Evolutionary conservation across 1,284 basidiomycete genomes (phyloP).

Genomic region (Gomphus bonarii): DNA sequence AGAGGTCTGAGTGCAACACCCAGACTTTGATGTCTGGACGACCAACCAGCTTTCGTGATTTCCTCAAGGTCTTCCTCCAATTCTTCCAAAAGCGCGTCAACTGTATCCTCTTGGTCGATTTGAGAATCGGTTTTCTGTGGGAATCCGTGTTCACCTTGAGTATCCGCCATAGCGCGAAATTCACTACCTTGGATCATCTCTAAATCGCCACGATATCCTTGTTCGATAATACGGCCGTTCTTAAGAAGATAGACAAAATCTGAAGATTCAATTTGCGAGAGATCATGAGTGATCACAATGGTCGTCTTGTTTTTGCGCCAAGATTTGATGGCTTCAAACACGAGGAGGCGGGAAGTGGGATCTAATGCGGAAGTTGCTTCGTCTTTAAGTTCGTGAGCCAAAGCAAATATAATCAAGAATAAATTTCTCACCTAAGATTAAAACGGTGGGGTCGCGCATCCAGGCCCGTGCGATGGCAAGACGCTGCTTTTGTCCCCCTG

Average conservation of each 20-base stretch:
- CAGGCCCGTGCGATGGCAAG: slow-evolving; percentile 85
- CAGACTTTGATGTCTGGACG: slow-evolving; percentile 28
- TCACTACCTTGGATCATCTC: slow-evolving; percentile 42
- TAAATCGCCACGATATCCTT: slow-evolving; percentile 77
- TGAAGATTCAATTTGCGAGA: slow-evolving; percentile 64
- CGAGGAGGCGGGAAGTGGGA: slow-evolving; percentile 75
- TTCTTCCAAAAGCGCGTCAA: slow-evolving; percentile 31
- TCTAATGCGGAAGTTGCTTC: slow-evolving; percentile 96
- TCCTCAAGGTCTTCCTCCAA: slow-evolving; percentile 27
- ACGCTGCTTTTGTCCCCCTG: slow-evolving; percentile 91
- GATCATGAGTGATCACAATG: slow-evolving; percentile 93
- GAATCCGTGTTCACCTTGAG: slow-evolving; percentile 38
- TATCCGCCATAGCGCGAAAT: slow-evolving; percentile 44
- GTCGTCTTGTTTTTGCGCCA: slow-evolving; percentile 85
- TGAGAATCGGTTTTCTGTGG: slow-evolving; percentile 27
- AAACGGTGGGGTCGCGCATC: slow-evolving; percentile 78
- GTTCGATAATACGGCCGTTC: slow-evolving; percentile 73
- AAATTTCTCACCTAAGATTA: slow-evolving; percentile 71
- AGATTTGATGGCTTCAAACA: slow-evolving; percentile 79
- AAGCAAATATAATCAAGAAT: slow-evolving; percentile 1
- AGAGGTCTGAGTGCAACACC: slow-evolving; percentile 24
- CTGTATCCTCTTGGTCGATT: slow-evolving; percentile 23
- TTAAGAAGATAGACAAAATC: slow-evolving; percentile 94
- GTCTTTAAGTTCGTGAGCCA: slow-evolving; percentile 39
- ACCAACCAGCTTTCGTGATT: slow-evolving; percentile 16